phyloP scores from a whole-genome alignment of 129 eudicot genomes.

The Kitagawia praeruptora region DNA sequence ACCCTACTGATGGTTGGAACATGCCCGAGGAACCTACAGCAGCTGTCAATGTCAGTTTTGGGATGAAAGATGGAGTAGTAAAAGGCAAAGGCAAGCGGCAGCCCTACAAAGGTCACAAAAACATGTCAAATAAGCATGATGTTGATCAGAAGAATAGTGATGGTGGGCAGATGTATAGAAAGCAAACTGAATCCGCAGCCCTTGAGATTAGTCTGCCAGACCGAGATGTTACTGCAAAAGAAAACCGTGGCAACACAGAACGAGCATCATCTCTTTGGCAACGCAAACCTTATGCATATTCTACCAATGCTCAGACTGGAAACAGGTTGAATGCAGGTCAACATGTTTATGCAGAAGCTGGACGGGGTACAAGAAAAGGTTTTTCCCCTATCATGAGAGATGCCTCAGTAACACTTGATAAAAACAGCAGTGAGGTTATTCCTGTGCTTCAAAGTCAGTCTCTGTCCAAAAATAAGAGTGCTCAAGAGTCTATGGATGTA shows the following conservation, averaged over 20 bases:
- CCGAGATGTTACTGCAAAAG: slow-evolving; percentile 33
- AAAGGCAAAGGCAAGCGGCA: slow-evolving; percentile 57
- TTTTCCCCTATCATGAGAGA: slow-evolving; percentile 11
- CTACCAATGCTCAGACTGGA: slow-evolving; percentile 23
- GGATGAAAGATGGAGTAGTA: slow-evolving; percentile 35
- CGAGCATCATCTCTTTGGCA: slow-evolving; percentile 64
- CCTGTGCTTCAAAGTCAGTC: slow-evolving; percentile 20
- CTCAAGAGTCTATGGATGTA: slow-evolving; percentile 18
- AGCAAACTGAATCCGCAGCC: slow-evolving; percentile 14
- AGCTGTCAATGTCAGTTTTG: slow-evolving; percentile 18
- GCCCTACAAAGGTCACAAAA: slow-evolving; percentile 38
- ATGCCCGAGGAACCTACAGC: slow-evolving; percentile 34
- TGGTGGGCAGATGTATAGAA: slow-evolving; percentile 34
- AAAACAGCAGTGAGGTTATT: slow-evolving; percentile 11
- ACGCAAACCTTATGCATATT: slow-evolving; percentile 40
- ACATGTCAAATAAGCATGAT: slow-evolving; percentile 25
- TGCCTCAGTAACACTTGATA: background rate
- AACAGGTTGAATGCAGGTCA: slow-evolving; percentile 39
- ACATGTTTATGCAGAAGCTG: slow-evolving; percentile 8
- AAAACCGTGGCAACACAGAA: slow-evolving; percentile 32
- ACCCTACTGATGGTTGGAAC: slow-evolving; percentile 46
- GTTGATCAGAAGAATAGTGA: slow-evolving; percentile 23
- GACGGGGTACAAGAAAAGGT: slow-evolving; percentile 20
- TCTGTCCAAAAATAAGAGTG: slow-evolving; percentile 25
- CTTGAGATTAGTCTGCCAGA: slow-evolving; percentile 39